Conservation (phyloP, 139 green algal species). For the Chloropicon primus region DNA sequence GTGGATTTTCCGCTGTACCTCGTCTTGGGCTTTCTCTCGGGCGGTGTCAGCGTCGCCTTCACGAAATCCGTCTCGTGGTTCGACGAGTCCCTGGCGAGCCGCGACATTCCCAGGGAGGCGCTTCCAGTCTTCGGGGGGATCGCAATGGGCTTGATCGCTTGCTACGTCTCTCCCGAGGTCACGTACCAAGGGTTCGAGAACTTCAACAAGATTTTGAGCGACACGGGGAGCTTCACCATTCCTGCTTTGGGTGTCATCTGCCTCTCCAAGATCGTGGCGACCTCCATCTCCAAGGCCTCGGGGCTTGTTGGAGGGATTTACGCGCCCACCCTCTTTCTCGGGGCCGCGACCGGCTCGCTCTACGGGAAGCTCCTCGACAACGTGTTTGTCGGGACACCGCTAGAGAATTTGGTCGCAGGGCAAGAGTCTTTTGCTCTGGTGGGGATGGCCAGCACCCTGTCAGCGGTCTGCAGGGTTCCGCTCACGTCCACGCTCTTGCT, state of each 20-base stretch:
- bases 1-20: constrained; percentile 62
- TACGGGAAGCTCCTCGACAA: background rate
- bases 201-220: constrained; percentile 48
- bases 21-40: constrained; percentile 47
- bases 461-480: constrained; percentile 28
- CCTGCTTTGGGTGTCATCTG: constrained; percentile 22
- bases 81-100: background rate
- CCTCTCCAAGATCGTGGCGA: constrained; percentile 73
- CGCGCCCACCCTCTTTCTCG: constrained; percentile 89
- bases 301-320: constrained; percentile 85
- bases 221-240: background rate
- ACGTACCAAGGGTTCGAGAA: constrained; percentile 73
- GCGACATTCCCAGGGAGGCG: constrained; percentile 17
- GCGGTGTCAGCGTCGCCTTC: constrained; percentile 32
- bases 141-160: constrained; percentile 36
- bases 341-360: constrained; percentile 31
- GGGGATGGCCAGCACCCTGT: constrained; percentile 59
- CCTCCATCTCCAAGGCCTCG: constrained; percentile 53
- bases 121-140: constrained; percentile 49
- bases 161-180: constrained; percentile 55
- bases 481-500: constrained; percentile 47
- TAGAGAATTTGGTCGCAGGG: background rate
- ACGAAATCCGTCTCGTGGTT: constrained; percentile 1
- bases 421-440: constrained; percentile 46
- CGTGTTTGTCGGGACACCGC: background rate